phyloP scores from a whole-genome alignment of 352 stramenopile species.

The Globisporangium spiculum region DNA sequence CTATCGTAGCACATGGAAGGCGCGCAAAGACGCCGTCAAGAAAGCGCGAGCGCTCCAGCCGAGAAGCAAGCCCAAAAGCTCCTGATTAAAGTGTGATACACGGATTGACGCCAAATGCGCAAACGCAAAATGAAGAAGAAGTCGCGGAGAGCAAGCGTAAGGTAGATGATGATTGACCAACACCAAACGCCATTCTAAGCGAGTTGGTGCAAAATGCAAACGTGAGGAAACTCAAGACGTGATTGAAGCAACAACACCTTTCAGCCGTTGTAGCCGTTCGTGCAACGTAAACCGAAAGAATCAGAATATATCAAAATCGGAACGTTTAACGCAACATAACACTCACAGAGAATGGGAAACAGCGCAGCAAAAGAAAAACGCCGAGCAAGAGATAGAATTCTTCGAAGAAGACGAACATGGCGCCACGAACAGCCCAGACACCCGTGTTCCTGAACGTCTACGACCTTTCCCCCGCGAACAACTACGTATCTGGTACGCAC shows the following conservation, averaged over 20 bases:
- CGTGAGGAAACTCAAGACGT: too few species aligned
- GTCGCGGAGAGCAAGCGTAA: too few species aligned
- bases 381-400: not conserved
- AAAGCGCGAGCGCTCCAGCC: slow-evolving; percentile 27
- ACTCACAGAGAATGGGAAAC: not conserved
- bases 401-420: slow-evolving; percentile 29
- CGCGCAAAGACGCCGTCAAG: slow-evolving; percentile 63
- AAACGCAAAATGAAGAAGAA: too few species aligned
- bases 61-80: slow-evolving; percentile 9
- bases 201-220: too few species aligned
- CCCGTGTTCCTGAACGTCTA: slow-evolving; percentile 91
- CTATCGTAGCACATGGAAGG: slow-evolving; percentile 59
- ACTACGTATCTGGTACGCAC: slow-evolving; percentile 71
- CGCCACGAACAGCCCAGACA: slow-evolving; percentile 44
- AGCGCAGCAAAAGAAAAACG: not conserved
- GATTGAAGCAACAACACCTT: too few species aligned
- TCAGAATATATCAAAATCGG: too few species aligned
- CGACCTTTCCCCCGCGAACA: slow-evolving; percentile 91
- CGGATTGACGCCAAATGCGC: too few species aligned
- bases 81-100: not conserved
- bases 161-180: too few species aligned
- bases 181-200: too few species aligned
- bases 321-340: not conserved
- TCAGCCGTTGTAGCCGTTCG: too few species aligned
- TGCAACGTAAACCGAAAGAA: too few species aligned